Percentiles rank a stretch among this genome's conserved stretches.
phyloP scores from a whole-genome alignment of 192 early-diverging fungal species.

The Backusella tuberculispora region DNA sequence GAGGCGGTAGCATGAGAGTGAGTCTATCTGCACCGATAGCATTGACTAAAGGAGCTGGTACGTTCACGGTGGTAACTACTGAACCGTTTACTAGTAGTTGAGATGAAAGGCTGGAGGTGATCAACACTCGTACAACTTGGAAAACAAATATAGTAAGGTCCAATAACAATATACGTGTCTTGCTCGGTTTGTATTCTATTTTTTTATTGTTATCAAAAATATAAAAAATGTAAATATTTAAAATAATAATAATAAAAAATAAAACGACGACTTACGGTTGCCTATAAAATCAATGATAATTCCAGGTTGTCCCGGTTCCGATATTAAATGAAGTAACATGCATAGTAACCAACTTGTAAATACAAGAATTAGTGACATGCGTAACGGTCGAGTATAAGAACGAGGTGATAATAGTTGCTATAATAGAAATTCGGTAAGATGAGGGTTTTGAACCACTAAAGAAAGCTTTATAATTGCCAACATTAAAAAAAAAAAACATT shows the following conservation, averaged over 20 bases:
- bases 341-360: slow-evolving; percentile 26
- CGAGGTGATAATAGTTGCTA: slow-evolving; percentile 40
- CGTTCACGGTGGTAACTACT: not conserved
- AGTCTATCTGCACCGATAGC: slow-evolving; percentile 26
- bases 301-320: slow-evolving; percentile 29
- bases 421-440: not conserved
- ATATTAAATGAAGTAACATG: slow-evolving; percentile 23
- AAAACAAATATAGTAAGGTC: slow-evolving; percentile 33
- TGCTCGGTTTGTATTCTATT: slow-evolving; percentile 28
- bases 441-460: not conserved
- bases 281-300: slow-evolving; percentile 43
- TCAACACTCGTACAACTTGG: slow-evolving; percentile 38
- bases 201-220: too few species aligned
- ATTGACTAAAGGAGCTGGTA: slow-evolving; percentile 18
- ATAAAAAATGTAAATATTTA: slow-evolving; percentile 6
- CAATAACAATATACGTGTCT: slow-evolving; percentile 26
- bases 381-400: slow-evolving; percentile 28
- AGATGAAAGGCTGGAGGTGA: slow-evolving; percentile 31
- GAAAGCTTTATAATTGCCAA: not conserved
- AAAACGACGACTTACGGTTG: slow-evolving; percentile 25
- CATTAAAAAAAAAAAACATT: not conserved
- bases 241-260: not conserved
- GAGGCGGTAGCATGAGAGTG: slow-evolving; percentile 22
- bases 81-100: slow-evolving; percentile 19
- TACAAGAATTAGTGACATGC: slow-evolving; percentile 34